Percentiles rank a stretch among this genome's conserved stretches.
phyloP scores from a whole-genome alignment of 2,329 filamentous ascomycete species.

The Ophiostoma montium region DNA sequence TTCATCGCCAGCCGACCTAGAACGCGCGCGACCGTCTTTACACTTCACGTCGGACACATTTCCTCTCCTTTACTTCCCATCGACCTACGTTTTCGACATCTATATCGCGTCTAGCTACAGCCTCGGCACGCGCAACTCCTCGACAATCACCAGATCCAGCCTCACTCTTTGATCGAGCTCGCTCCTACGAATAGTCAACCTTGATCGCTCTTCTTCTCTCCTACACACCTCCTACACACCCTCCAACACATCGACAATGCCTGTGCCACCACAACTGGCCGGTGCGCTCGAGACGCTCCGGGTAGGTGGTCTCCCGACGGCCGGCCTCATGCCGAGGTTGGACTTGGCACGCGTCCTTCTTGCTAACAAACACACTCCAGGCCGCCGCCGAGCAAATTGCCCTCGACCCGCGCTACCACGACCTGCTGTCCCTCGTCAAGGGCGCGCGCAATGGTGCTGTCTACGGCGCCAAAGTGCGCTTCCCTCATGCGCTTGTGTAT shows the following conservation, averaged over 20 bases:
- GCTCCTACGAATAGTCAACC: neutral
- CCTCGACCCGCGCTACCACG: slow-evolving; percentile 73
- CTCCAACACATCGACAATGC: neutral
- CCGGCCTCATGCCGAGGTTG: neutral
- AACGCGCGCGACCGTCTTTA: neutral
- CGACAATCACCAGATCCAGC: too few species aligned
- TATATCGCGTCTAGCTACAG: too few species aligned
- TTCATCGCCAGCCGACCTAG: neutral
- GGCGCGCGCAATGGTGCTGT: slow-evolving; percentile 91
- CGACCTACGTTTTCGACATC: too few species aligned
- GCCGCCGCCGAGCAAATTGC: slow-evolving; percentile 59
- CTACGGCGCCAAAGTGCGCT: slow-evolving; percentile 94
- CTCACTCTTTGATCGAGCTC: neutral
- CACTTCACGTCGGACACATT: neutral
- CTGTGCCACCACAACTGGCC: slow-evolving; percentile 2
- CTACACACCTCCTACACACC: neutral
- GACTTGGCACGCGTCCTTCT: neutral
- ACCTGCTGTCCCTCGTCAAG: slow-evolving; percentile 75
- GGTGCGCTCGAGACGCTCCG: neutral
- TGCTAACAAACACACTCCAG: slow-evolving; percentile 29
- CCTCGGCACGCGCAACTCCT: too few species aligned
- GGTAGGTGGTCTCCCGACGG: neutral
- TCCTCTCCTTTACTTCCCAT: too few species aligned
- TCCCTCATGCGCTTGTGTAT: slow-evolving; percentile 81
- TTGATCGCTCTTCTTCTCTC: neutral